A percentile compares a stretch with the other conserved stretches of the same genome.
Conservation (phyloP, 225 moss, liverwort and hornwort species). For the Marchantia paleacea region DNA sequence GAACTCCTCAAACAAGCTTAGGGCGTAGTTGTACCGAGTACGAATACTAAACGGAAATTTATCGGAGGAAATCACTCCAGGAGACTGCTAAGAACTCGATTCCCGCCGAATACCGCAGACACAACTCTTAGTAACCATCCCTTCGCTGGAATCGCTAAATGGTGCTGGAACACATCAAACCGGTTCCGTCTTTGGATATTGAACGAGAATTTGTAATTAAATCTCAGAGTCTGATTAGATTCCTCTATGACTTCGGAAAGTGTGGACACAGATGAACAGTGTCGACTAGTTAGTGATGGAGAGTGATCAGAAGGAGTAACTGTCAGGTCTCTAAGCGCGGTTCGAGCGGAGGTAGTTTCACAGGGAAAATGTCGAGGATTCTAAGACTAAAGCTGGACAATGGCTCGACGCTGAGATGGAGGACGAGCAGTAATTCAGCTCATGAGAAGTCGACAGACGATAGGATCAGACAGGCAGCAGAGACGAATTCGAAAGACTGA, state of each 20-base stretch:
- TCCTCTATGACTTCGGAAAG: no score
- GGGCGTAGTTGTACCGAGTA: not conserved
- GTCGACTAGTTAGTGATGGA: not conserved
- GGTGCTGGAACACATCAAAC: no score
- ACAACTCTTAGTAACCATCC: not conserved
- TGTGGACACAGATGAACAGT: not conserved
- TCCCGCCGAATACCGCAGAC: not conserved
- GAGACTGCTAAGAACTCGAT: not conserved
- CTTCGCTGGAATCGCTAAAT: not conserved
- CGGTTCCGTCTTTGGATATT: not conserved
- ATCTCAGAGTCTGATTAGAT: not conserved
- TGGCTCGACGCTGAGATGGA: not conserved
- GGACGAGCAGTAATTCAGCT: not conserved
- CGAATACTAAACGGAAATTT: not conserved
- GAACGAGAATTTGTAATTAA: not conserved
- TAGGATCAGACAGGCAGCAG: not conserved
- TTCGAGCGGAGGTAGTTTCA: not conserved
- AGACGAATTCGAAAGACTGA: not conserved
- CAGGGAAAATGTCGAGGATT: not conserved
- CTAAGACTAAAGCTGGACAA: not conserved
- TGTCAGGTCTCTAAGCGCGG: not conserved
- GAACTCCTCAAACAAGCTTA: not conserved
- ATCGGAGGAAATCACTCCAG: not conserved
- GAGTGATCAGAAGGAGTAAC: not conserved
- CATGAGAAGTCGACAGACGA: not conserved